phyloP scores from a whole-genome alignment of 2,329 filamentous ascomycete species.

The Nannizzia gypsea region DNA sequence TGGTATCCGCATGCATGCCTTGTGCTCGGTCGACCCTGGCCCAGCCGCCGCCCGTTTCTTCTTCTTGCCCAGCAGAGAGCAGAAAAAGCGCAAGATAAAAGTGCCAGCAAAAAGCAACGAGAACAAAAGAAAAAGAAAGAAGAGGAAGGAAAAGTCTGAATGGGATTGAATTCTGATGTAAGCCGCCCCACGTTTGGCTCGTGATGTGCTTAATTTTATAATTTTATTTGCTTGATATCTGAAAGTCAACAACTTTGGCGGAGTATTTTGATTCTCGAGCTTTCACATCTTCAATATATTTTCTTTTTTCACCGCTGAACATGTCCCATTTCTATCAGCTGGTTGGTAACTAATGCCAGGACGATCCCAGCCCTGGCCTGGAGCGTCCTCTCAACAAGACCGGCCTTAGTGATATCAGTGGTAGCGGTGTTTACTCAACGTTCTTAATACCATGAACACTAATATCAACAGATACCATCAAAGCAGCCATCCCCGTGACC shows the following conservation, averaged over 20 bases:
- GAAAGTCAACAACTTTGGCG: constrained; percentile 2
- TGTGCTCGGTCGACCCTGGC: not conserved
- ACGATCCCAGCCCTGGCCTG: not conserved
- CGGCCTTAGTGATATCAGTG: not conserved
- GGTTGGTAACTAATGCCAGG: not conserved
- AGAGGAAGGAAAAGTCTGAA: not conserved
- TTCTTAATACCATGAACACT: not conserved
- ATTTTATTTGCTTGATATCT: not conserved
- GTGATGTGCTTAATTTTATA: constrained; percentile 1
- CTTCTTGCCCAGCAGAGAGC: not conserved
- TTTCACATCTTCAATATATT: not conserved
- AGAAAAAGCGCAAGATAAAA: not conserved
- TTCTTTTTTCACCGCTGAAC: not conserved
- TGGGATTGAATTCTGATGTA: not conserved
- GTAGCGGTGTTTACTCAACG: not conserved
- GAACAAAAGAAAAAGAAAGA: not conserved
- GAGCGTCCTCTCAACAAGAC: not conserved
- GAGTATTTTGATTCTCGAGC: not conserved
- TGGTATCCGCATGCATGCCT: constrained; percentile 4
- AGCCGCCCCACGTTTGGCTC: constrained; percentile 2
- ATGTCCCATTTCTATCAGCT: not conserved
- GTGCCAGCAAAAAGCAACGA: not conserved
- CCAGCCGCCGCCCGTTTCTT: not conserved
- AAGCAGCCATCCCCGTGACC: not conserved
- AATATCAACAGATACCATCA: not conserved